Percentiles rank a stretch among this genome's conserved stretches.
phyloP scores from a whole-genome alignment of 148 eudicot genomes.

The Bassia scoparia region DNA sequence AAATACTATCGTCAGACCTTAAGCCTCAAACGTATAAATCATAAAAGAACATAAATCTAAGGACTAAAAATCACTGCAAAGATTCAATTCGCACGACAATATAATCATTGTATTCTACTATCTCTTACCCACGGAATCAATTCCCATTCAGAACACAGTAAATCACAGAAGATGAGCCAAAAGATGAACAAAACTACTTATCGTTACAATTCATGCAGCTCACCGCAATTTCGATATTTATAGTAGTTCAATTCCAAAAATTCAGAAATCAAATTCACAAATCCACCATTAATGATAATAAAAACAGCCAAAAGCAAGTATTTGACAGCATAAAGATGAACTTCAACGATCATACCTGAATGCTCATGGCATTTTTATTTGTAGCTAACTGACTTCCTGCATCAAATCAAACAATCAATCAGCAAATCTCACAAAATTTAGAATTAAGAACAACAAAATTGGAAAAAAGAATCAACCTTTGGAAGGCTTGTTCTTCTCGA shows the following conservation, averaged over 20 bases:
- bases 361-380: constrained; percentile 73
- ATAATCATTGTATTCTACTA: neutral
- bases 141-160: neutral
- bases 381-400: constrained; percentile 76
- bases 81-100: neutral
- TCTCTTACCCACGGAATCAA: neutral
- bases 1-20: too few relatives aligned
- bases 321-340: neutral
- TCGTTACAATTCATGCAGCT: neutral
- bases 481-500: constrained; percentile 14
- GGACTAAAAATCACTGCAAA: neutral
- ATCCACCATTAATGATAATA: neutral
- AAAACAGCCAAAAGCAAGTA: neutral
- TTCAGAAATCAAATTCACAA: neutral
- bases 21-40: too few relatives aligned
- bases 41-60: neutral
- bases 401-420: constrained; percentile 3
- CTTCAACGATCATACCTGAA: constrained; percentile 40
- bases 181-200: neutral
- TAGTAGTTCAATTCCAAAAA: neutral
- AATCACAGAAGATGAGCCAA: neutral
- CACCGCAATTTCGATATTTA: neutral
- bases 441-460: neutral
- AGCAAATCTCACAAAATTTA: too few relatives aligned
- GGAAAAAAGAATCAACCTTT: constrained; percentile 1